Base-by-base conservation (phyloP, 2,329 filamentous ascomycete genomes). In the Cucurbitaria berberidis region DNA sequence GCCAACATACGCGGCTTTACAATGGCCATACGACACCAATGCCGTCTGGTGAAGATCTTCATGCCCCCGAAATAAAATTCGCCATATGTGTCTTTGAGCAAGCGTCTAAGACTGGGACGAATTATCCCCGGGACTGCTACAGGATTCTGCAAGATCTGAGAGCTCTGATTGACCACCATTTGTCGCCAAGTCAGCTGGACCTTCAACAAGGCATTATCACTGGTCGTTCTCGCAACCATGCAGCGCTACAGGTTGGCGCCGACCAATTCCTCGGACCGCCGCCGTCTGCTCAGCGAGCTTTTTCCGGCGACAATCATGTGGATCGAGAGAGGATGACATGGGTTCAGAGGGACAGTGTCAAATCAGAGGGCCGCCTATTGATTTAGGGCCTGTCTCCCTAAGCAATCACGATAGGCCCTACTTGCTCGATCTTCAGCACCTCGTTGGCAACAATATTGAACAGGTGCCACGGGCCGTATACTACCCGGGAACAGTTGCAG, bases 111-210 rank as follows among this genome's bases (percentile, higher is more conserved):
- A 66, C 55, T 9, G 66, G 64, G 2, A 69, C 60, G 21, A 61
- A 64, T 19, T 68, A 67, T 32, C 60, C 64, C 5, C 48, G 57
- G 43, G 65, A 69, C 27, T 69, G 66, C 44, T 60, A 42, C 30
- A 62, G 54, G 36, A 55, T 69, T 15, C 26, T 69, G 27, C 63
- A 62, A 45, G 67, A 66, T 39, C 53, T 68, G 35, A 62, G 64
- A 13, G 52, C 54, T 8, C 38, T 69, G 18, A 57, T 64, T 16
- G 60, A 62, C 36, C 61, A 61, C 22, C 63, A 63, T 35, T 43
- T 66, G 32, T 55, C 42, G 22, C 48, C 43, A 10, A 34, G 44
- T 7, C 43, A 44, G n/a, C 41, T 45, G 3, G 34, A 18, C 34
- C 48, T 40, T 22, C 13, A 46, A 30, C 44, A 36, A 18, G 29